Base-by-base conservation (phyloP, 768 basidiomycete genomes). In the Cystoderma amianthinum region DNA sequence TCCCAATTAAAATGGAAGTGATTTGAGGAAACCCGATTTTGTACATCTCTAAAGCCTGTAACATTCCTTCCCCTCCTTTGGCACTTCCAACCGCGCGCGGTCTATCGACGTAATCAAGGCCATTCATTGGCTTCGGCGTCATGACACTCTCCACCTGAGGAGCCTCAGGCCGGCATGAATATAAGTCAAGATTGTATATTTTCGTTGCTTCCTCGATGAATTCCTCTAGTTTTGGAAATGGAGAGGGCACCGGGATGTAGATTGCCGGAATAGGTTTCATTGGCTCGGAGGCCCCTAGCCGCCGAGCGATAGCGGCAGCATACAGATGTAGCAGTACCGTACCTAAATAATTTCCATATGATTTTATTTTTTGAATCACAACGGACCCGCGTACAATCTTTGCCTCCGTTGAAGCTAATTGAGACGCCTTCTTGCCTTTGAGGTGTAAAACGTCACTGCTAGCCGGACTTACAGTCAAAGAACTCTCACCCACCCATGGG, bases 401-500 rank as follows among this genome's bases (percentile, higher is more conserved):
- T 99, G 39, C 96, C 96, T 7, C 96, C 96, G 50, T 98, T 99
- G 67, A 97, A 99, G 61, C 93, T 96, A 45, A 99, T 71, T 2
- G 93, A 84, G 3, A 93, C 65, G 42, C 72, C 67, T 24, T 83
- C 77, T 53, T 75, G 71, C 38, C 90, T 88, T 59, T 17, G 43
- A 43, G 40, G 39, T n/a, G n/a, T 20, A 6, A 24, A 38, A 24
- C 32, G 32, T 41, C 39, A 48, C 41, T 16, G 9, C 9, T 5
- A 10, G 7, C 39, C 5, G 11, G 13, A 18, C 18, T 5, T 16
- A 21, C n/a, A 17, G 10, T 18, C 7, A 16, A 6, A 24, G 7
- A 12, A 13, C 38, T 44, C 51, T 42, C 41, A 74, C 94, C 58
- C 61, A 95, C 94, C 91, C 85, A 64, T 87, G 80, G 43, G 71